A percentile compares a stretch with the other conserved stretches of the same genome.
Conservation (phyloP, 1,284 basidiomycete species). For the Athelia psychrophila region DNA sequence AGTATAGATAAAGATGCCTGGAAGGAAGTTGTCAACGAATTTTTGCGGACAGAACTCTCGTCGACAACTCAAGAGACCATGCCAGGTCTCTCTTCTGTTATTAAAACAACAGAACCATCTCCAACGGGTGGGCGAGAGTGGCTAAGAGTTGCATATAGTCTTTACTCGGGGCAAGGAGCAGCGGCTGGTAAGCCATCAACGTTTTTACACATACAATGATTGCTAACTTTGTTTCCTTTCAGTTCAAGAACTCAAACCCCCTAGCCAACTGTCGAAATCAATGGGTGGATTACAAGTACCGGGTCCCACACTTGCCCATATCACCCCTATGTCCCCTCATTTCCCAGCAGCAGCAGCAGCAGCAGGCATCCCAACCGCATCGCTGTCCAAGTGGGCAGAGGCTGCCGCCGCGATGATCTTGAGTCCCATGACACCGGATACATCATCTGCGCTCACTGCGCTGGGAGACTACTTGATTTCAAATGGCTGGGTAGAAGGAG, state of each 20-base stretch:
- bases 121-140: slow-evolving; percentile 58
- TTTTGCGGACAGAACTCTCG: slow-evolving; percentile 79
- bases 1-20: slow-evolving; percentile 92
- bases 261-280: slow-evolving; percentile 45
- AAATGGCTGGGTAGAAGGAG: slow-evolving; percentile 80
- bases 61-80: slow-evolving; percentile 12
- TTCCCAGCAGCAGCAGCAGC: slow-evolving; percentile 44
- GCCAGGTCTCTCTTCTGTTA: background rate
- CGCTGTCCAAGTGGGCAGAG: slow-evolving; percentile 81
- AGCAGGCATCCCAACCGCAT: slow-evolving; percentile 49
- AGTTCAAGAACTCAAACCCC: slow-evolving; percentile 80
- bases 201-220: background rate
- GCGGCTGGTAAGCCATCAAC: slow-evolving; percentile 52
- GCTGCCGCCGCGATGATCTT: slow-evolving; percentile 84
- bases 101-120: slow-evolving; percentile 11
- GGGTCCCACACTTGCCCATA: slow-evolving; percentile 26
- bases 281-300: slow-evolving; percentile 36
- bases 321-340: slow-evolving; percentile 66
- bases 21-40: slow-evolving; percentile 88
- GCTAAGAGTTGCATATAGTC: slow-evolving; percentile 80
- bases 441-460: slow-evolving; percentile 76
- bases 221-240: slow-evolving; percentile 1
- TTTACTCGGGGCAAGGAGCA: slow-evolving; percentile 84
- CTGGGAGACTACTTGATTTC: slow-evolving; percentile 82
- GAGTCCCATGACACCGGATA: slow-evolving; percentile 64